These are phyloP conservation scores for Aspergillus latus DNA, from an alignment of 2,329 filamentous ascomycete genomes.

Conservation along the genomic window DNA sequence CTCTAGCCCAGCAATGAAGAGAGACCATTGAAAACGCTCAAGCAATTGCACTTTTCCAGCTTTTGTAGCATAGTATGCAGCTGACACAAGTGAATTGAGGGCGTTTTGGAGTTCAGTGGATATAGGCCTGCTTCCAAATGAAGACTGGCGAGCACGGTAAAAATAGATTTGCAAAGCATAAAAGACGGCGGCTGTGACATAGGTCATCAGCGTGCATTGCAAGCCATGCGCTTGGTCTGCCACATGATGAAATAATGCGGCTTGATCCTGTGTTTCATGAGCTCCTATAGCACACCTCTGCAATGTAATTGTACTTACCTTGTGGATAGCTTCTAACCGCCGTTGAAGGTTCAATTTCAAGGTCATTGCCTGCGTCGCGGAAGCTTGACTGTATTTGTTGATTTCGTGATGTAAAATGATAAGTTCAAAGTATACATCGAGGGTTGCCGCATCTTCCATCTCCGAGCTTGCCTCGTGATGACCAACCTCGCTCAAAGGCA, in stretches of 20 bases:
- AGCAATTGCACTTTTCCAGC: constrained; percentile 10
- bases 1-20: constrained; percentile 14
- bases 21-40: constrained; percentile 17
- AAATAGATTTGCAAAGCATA: constrained; percentile 13
- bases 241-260: neutral
- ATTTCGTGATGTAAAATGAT: constrained; percentile 15
- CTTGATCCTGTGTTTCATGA: neutral
- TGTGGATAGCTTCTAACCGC: constrained; percentile 4
- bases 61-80: constrained; percentile 10
- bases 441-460: constrained; percentile 7
- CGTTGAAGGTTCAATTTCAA: neutral
- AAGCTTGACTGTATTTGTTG: constrained; percentile 7
- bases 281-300: neutral
- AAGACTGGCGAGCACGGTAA: constrained; percentile 7
- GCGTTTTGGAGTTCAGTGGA: neutral
- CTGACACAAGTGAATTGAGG: constrained; percentile 3
- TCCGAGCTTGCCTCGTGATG: neutral
- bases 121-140: constrained; percentile 6
- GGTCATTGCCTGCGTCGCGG: neutral
- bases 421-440: constrained; percentile 15
- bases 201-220: constrained; percentile 9
- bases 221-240: neutral
- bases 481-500: neutral
- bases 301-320: neutral
- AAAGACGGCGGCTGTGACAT: constrained; percentile 12